Conservation (phyloP, 179 eudicot genomes). For the Spinacia oleracea region DNA sequence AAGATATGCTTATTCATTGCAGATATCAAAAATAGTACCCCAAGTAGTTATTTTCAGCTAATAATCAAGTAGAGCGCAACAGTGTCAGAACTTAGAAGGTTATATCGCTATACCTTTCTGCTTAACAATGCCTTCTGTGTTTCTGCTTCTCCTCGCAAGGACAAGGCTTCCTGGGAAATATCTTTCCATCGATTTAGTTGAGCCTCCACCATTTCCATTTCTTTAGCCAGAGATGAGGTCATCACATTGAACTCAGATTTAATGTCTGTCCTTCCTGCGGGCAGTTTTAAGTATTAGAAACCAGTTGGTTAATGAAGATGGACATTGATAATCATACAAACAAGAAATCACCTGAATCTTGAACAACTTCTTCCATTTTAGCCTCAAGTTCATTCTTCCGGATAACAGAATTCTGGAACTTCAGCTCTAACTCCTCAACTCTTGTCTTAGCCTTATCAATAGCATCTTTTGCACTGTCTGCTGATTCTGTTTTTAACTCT, state of each 20-base stretch:
- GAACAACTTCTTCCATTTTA: slow-evolving; percentile 87
- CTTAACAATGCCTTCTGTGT: slow-evolving; percentile 54
- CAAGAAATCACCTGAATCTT: slow-evolving; percentile 70
- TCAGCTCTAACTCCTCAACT: slow-evolving; percentile 69
- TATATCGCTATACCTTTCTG: slow-evolving; percentile 49
- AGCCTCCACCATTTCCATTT: slow-evolving; percentile 83
- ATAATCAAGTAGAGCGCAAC: slow-evolving; percentile 1
- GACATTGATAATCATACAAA: background rate
- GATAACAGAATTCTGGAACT: slow-evolving; percentile 48
- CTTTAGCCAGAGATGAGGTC: slow-evolving; percentile 85
- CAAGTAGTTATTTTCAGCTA: background rate
- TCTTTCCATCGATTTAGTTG: slow-evolving; percentile 87
- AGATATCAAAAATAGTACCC: background rate
- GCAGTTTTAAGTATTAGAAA: slow-evolving; percentile 16
- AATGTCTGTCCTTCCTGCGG: slow-evolving; percentile 77
- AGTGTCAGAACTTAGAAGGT: background rate
- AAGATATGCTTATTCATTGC: no score
- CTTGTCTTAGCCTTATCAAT: slow-evolving; percentile 51
- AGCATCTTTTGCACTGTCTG: slow-evolving; percentile 48
- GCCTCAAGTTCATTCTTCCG: slow-evolving; percentile 83
- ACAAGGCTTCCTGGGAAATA: slow-evolving; percentile 72
- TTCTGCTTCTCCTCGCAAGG: slow-evolving; percentile 64
- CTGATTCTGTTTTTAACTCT: slow-evolving; percentile 52
- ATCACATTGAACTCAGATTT: slow-evolving; percentile 84
- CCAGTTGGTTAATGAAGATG: background rate